These are phyloP conservation scores for Chaetomiaceae sp. DNA, from an alignment of 2,329 filamentous ascomycete genomes.

Conservation along the genomic window DNA sequence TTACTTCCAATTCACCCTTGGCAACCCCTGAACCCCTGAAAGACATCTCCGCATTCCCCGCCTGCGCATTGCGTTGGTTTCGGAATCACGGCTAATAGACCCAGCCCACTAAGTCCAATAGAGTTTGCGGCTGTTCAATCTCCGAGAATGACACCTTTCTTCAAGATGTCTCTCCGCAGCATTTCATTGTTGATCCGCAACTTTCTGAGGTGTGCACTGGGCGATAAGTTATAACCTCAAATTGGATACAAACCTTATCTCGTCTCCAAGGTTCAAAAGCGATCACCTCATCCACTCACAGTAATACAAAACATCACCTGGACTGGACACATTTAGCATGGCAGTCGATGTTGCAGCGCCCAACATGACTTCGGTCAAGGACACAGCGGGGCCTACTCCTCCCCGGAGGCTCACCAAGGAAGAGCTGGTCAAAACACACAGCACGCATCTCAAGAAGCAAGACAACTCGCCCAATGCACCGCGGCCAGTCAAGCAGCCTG, in stretches of 20 bases:
- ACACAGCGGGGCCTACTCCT: slow-evolving; percentile 9
- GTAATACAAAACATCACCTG: too few species aligned
- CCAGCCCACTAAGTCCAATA: slow-evolving; percentile 24
- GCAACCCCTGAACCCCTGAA: slow-evolving; percentile 9
- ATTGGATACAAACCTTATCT: too few species aligned
- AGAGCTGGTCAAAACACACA: slow-evolving; percentile 26
- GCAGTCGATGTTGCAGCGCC: slow-evolving; percentile 1
- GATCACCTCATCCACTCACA: too few species aligned
- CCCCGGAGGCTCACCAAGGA: slow-evolving; percentile 24
- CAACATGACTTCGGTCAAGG: slow-evolving; percentile 11
- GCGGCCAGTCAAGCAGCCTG: slow-evolving; percentile 30
- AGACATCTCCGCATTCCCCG: slow-evolving; percentile 15
- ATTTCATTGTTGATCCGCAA: too few species aligned
- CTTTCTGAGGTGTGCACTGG: too few species aligned
- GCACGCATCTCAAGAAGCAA: slow-evolving; percentile 25
- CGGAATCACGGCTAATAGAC: slow-evolving; percentile 23
- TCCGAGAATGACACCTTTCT: slow-evolving; percentile 31
- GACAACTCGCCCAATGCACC: slow-evolving; percentile 24
- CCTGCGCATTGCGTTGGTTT: neutral
- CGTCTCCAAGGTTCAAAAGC: too few species aligned
- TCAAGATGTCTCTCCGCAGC: slow-evolving; percentile 4
- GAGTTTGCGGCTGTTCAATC: slow-evolving; percentile 26
- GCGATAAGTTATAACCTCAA: too few species aligned
- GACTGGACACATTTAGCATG: slow-evolving; percentile 1
- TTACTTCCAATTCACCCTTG: neutral